Evolutionary conservation across 2,329 filamentous ascomycete genomes (phyloP).

Genomic region (Pyricularia sp.): DNA sequence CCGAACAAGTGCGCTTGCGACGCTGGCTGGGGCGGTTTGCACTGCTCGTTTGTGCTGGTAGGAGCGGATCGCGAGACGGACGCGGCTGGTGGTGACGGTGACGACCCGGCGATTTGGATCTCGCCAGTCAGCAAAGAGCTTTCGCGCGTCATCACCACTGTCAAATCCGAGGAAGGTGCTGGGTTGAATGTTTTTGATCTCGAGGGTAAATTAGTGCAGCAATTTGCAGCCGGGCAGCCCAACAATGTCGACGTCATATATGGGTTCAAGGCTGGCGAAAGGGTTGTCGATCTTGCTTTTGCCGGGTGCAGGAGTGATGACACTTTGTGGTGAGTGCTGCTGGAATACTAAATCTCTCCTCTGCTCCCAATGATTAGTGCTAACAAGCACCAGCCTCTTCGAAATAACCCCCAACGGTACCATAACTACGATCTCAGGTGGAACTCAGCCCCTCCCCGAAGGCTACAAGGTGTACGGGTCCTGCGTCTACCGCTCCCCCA

Average conservation of each 20-base stretch:
- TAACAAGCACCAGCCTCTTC: slow-evolving; percentile 25
- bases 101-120: slow-evolving; percentile 36
- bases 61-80: slow-evolving; percentile 28
- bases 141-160: slow-evolving; percentile 38
- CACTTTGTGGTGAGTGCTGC: slow-evolving; percentile 32
- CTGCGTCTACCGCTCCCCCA: slow-evolving; percentile 34
- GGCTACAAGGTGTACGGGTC: slow-evolving; percentile 38
- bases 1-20: slow-evolving; percentile 28
- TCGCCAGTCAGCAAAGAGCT: slow-evolving; percentile 23
- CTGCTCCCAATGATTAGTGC: background rate
- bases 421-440: slow-evolving; percentile 27
- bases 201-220: slow-evolving; percentile 31
- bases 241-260: slow-evolving; percentile 44
- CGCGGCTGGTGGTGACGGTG: slow-evolving; percentile 28
- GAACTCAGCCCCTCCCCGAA: slow-evolving; percentile 29
- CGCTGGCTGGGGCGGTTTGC: slow-evolving; percentile 28
- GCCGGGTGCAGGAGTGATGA: slow-evolving; percentile 37
- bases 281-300: slow-evolving; percentile 32
- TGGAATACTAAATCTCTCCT: background rate
- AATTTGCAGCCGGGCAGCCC: slow-evolving; percentile 29
- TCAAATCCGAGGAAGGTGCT: slow-evolving; percentile 33
- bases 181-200: slow-evolving; percentile 37
- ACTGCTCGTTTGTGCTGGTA: slow-evolving; percentile 30
- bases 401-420: slow-evolving; percentile 33
- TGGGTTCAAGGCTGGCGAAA: slow-evolving; percentile 27